Evolutionary conservation across 129 eudicot species (phyloP).

Genomic region (Arctium lappa): DNA sequence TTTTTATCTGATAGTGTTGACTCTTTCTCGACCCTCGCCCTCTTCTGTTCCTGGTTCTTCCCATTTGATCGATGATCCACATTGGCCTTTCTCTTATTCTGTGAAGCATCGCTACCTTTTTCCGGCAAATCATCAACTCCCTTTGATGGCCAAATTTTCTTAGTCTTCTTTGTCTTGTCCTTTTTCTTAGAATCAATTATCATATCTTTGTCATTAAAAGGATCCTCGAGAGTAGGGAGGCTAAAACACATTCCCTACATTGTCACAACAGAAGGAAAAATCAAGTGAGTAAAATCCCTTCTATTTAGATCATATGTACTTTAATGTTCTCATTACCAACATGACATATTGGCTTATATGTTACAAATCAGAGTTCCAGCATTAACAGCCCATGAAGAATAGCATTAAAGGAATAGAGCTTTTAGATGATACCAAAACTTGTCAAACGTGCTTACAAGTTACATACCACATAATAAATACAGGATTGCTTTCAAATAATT

Average conservation of each 20-base stretch:
- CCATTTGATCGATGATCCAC: neutral
- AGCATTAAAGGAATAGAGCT: neutral
- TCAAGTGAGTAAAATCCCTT: neutral
- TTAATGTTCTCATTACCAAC: neutral
- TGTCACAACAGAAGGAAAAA: neutral
- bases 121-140: constrained; percentile 19
- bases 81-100: constrained; percentile 34
- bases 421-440: neutral
- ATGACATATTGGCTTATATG: neutral
- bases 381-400: neutral
- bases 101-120: constrained; percentile 17
- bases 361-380: neutral
- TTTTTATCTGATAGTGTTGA: constrained; percentile 3
- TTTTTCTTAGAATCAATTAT: constrained; percentile 27
- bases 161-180: constrained; percentile 29
- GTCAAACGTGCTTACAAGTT: neutral
- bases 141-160: constrained; percentile 37
- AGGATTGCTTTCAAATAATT: neutral
- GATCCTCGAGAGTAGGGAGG: constrained; percentile 86
- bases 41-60: constrained; percentile 22
- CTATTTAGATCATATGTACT: neutral
- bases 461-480: neutral
- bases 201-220: constrained; percentile 56
- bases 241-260: constrained; percentile 83
- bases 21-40: constrained; percentile 22